phyloP scores from a whole-genome alignment of 2,329 filamentous ascomycete genomes.

The Cryphonectria naterciae region DNA sequence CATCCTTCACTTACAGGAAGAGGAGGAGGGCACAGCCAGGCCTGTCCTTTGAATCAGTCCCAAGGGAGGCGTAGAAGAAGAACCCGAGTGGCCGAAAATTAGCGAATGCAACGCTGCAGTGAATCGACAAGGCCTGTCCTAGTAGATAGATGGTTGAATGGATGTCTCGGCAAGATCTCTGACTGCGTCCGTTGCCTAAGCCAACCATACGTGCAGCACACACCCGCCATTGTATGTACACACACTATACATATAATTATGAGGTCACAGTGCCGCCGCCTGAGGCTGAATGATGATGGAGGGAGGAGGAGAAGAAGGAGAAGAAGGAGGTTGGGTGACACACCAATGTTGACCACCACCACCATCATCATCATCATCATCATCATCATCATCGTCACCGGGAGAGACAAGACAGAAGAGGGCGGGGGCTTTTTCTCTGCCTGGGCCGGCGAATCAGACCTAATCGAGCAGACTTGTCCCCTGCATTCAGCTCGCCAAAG shows the following conservation, averaged over 20 bases:
- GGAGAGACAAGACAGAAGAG: not conserved
- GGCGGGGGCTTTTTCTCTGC: not conserved
- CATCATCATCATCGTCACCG: not conserved
- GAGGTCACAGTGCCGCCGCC: not conserved
- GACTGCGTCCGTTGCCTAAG: not conserved
- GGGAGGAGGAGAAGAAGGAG: not conserved
- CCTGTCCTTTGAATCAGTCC: not conserved
- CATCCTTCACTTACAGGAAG: not conserved
- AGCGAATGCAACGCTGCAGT: not conserved
- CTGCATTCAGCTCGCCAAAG: not conserved
- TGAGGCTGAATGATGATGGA: not conserved
- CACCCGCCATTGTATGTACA: not conserved
- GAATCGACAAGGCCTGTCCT: not conserved
- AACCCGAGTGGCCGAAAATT: not conserved
- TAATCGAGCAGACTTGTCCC: not conserved
- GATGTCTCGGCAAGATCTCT: constrained; percentile 2
- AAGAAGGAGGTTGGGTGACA: not conserved
- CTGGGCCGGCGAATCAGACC: not conserved
- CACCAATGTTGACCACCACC: not conserved
- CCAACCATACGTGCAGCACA: not conserved
- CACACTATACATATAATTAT: not conserved
- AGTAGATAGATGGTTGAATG: not conserved
- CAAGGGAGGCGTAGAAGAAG: not conserved
- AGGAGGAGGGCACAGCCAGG: too few species aligned
- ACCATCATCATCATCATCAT: not conserved